These are phyloP conservation scores for Penicillium alfredii DNA, from an alignment of 495 filamentous ascomycete species.

Conservation along the genomic window DNA sequence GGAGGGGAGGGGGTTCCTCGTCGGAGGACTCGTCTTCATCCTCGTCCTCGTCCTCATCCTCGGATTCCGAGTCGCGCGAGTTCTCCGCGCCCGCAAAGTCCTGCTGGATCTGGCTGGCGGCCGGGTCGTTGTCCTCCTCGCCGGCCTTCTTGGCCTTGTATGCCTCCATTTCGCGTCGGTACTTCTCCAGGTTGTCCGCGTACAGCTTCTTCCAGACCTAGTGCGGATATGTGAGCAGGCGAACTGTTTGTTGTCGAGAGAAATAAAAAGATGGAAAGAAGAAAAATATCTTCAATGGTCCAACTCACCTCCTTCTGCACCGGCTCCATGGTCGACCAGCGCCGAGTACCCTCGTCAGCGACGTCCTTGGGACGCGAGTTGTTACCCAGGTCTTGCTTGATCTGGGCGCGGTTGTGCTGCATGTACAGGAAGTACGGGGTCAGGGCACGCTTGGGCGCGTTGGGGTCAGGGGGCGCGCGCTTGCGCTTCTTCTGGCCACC, in stretches of 20 bases:
- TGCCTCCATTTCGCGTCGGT: conserved; percentile 63
- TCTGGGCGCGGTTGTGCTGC: conserved; percentile 69
- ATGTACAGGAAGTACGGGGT: conserved; percentile 95
- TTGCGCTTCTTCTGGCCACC: conserved; percentile 79
- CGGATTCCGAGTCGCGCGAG: conserved; percentile 22
- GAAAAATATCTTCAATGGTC: too few species aligned
- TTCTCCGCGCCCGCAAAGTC: conserved; percentile 46
- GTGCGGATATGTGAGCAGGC: conserved; percentile 7
- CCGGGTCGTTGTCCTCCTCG: conserved; percentile 50
- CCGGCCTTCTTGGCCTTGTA: conserved; percentile 54
- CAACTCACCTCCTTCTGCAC: conserved; percentile 71
- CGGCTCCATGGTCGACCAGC: conserved; percentile 72
- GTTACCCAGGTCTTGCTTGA: conserved; percentile 67
- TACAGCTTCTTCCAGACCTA: conserved; percentile 74
- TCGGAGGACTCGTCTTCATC: conserved; percentile 43
- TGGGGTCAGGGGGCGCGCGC: conserved; percentile 76
- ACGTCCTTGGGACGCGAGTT: conserved; percentile 71
- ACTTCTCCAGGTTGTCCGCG: conserved; percentile 66
- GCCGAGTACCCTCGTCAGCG: conserved; percentile 69
- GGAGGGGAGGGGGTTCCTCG: conserved; percentile 47
- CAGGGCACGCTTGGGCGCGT: conserved; percentile 86
- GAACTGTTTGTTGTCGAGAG: too few species aligned
- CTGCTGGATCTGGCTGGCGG: conserved; percentile 49
- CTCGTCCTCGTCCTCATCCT: conserved; percentile 32
- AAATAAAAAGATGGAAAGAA: too few species aligned